Percentiles rank a stretch among this genome's conserved stretches.
Evolutionary conservation across 352 stramenopile species (phyloP).

Genomic region (Phytophthora kernoviae): DNA sequence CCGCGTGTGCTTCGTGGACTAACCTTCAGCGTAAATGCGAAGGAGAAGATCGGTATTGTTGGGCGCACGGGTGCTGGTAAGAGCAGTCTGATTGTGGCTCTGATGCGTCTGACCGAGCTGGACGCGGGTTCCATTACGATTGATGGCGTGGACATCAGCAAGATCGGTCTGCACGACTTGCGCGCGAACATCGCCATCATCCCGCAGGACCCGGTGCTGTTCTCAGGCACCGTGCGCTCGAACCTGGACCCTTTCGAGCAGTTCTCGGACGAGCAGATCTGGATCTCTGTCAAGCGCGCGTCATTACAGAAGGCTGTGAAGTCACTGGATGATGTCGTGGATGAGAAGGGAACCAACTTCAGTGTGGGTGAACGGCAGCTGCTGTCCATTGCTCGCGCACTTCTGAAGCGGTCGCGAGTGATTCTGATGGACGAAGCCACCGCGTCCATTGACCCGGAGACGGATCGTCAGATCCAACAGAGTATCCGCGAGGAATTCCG

Average conservation of each 20-base stretch:
- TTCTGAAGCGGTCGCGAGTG: conserved; percentile 89
- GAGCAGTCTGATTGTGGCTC: conserved; percentile 80
- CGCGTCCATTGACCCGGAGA: conserved; percentile 81
- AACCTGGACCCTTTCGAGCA: conserved; percentile 91
- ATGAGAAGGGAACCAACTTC: conserved; percentile 93
- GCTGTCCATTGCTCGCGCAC: conserved; percentile 92
- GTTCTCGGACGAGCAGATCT: conserved; percentile 82
- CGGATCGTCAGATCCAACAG: conserved; percentile 84
- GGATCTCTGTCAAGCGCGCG: conserved; percentile 75
- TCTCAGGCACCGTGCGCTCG: conserved; percentile 86
- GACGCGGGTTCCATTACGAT: conserved; percentile 49
- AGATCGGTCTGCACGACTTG: conserved; percentile 44
- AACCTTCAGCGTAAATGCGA: conserved; percentile 66
- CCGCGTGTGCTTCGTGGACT: conserved; percentile 59
- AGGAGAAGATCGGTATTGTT: conserved; percentile 80
- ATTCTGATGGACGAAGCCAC: conserved; percentile 98
- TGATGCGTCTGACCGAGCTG: conserved; percentile 90
- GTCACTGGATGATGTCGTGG: conserved; percentile 36
- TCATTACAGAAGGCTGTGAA: conserved; percentile 54
- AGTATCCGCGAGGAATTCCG: conserved; percentile 92
- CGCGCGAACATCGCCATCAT: conserved; percentile 82
- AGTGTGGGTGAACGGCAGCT: conserved; percentile 94
- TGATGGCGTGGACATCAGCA: conserved; percentile 54
- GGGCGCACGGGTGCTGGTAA: conserved; percentile 85
- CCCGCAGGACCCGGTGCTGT: conserved; percentile 93